Base-by-base conservation (phyloP, 768 basidiomycete genomes). In the Exidia glandulosa region DNA sequence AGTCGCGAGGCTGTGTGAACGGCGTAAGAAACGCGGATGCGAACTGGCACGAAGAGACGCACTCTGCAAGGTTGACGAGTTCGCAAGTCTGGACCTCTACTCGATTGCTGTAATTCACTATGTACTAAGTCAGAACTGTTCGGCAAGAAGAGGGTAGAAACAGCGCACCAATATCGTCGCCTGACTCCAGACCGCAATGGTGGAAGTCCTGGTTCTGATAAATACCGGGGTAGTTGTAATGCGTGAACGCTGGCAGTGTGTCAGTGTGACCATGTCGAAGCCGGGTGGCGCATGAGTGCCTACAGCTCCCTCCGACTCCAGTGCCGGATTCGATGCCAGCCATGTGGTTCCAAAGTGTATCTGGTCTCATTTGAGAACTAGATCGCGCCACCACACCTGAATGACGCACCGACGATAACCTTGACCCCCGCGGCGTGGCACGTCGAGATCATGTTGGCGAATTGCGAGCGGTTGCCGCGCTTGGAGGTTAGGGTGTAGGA, bases 401-500 rank as follows among this genome's bases (percentile, higher is more conserved):
- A n/a, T n/a, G 34, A 23, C 56, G 10, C 45, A 66, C 82, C 81
- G 33, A 76, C 73, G 37, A 84, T 81, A 56, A 84, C 81, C 52
- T 75, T 75, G 25, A 83, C 81, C n/a, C 81, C 81, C 19, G 79
- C 82, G 19, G 70, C 64, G 63, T 82, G 80, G 66, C 82, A 83
- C 0, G 77, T 65, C 2, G 66, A 62, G 25, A 83, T 67, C 82
- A 84, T 77, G 54, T 68, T 69, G 14, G 68, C 61, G 60, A 70
- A 86, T 61, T 86, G 82, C 2, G 68, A 60, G 14, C 82, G 76
- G 63, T 81, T 75, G 3, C 86, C 86, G 1, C 83, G 81, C 68
- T 87, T 87, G 0, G 84, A 85, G 1, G 77, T 83, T 55, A 87
- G 67, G 10, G 59, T 84, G 66, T 87, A 86, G 1, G 84, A 86